Base-by-base conservation (phyloP, 2,329 filamentous ascomycete species). In the Aspergillus ochraceus region DNA sequence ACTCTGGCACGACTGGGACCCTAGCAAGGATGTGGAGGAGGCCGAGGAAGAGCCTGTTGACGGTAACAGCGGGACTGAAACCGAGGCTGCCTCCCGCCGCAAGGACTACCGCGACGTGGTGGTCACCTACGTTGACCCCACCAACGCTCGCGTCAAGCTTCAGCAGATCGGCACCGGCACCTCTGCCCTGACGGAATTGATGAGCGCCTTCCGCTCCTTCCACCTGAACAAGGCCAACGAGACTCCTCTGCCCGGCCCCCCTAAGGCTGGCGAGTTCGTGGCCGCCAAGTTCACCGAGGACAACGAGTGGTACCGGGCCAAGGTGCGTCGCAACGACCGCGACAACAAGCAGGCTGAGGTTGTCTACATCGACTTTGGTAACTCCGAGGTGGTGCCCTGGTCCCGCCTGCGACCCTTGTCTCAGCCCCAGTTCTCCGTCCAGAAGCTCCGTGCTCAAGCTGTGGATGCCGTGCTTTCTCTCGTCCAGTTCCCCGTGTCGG, bases 61-160 rank as follows among this genome's bases (percentile, higher is more conserved):
- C 19, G 81, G 81, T 20, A 74, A 70, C 45, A 79, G 79, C 52
- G 80, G 78, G 59, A 77, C 82, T 19, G 86, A 88, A 60, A 76
- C 80, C 45, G 81, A 85, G 17, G 79, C 83, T 17, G 76, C 84
- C 50, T 83, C 88, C 59, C 82, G 83, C 67, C 89, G 90, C 80
- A 92, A 89, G 76, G 94, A 99, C 76, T 99, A 98, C 82, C 91
- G 93, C 61, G 93, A 98, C 72, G 90, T 98, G 42, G 85, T 96
- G 63, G 87, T 99, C 68, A 98, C 95, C 54, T 90, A 97, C 77
- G 88, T 98, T 69, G 93, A 97, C 68, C 79, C 79, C 3, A 81
- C 87, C 26, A 89, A 86, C 63, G 92, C 90, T 58, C 90, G 86
- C 72, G 81, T 99, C 64, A 98, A 97, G 83, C 81, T 99, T 58